phyloP scores from a whole-genome alignment of 2,329 filamentous ascomycete genomes.

The Colletotrichum magnum region DNA sequence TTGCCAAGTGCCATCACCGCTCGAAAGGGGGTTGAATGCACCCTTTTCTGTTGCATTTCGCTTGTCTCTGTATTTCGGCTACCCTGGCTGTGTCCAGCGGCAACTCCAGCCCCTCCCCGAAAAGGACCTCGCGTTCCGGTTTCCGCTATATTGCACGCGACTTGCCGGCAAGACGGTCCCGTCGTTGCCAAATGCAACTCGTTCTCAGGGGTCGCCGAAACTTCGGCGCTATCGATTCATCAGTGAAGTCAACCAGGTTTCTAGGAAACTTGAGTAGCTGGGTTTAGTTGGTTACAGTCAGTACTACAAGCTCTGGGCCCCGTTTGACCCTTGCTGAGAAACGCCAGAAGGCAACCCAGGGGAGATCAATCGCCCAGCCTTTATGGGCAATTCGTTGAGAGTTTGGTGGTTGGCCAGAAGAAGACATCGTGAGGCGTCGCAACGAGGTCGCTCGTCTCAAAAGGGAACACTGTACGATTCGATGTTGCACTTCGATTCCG shows the following conservation, averaged over 20 bases:
- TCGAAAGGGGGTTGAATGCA: constrained; percentile 27
- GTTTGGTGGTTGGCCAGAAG: not conserved
- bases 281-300: not conserved
- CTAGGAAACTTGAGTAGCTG: not conserved
- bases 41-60: constrained; percentile 29
- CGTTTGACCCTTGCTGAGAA: not conserved
- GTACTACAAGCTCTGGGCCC: not conserved
- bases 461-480: too few species aligned
- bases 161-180: constrained; percentile 1
- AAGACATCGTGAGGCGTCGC: not conserved
- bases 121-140: constrained; percentile 8
- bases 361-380: constrained; percentile 3
- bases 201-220: constrained; percentile 30
- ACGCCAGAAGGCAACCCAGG: not conserved
- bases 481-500: too few species aligned
- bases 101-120: constrained; percentile 18
- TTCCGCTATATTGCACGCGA: constrained; percentile 27
- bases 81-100: constrained; percentile 26
- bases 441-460: too few species aligned
- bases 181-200: constrained; percentile 5
- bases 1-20: constrained; percentile 18
- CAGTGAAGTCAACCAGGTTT: constrained; percentile 14
- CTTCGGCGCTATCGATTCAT: constrained; percentile 33
- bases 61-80: constrained; percentile 34
- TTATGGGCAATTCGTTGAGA: not conserved